Evolutionary conservation across 2,329 filamentous ascomycete genomes (phyloP), one percentile per base, ranked within the genome.

Genomic region (Fusarium paranaense): DNA sequence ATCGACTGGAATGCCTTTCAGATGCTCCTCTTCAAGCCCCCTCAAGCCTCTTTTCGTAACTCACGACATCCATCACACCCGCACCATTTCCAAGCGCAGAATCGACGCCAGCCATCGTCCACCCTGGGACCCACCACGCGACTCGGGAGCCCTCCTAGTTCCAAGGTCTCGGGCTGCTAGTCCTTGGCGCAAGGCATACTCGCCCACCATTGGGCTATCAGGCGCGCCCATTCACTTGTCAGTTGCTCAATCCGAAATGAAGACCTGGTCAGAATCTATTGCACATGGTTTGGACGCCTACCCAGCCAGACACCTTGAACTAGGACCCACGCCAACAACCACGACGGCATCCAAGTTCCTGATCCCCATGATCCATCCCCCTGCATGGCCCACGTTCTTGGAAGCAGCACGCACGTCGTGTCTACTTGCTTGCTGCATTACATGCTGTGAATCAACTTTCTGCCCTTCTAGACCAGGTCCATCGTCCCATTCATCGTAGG

Each of bases 141-240:
- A 62, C 22, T 30, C 37, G 47, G 50, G 50, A 45, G 62, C 14
- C 62, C 47, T 64, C 61, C 33, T 74, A 52, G 66, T 54, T 62
- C 72, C 72, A 58, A 33, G 30, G 52, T 62, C 64, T 37, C 54
- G 38, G 68, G 61, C 61, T 74, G 40, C 57, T 67, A 42, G 66
- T 70, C 62, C 69, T 73, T 74, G 69, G 71, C 74, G 69, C 77
- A 75, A 79, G 77, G 77, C 77, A 78, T 74, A 75, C 74, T 78
- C 66, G 59, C 60, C 62, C 76, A 73, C 69, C 32, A 79, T 79
- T 78, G 77, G 77, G 59, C 66, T 69, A 75, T 60, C 72, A 78
- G 76, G 60, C 74, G 77, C 77, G 77, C 66, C 27, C 47, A 54
- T 54, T 54, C 66, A 72, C 71, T 65, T 69, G 59, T 72, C 69